phyloP scores from a whole-genome alignment of 2,329 filamentous ascomycete species.

The Ophiostoma montium region DNA sequence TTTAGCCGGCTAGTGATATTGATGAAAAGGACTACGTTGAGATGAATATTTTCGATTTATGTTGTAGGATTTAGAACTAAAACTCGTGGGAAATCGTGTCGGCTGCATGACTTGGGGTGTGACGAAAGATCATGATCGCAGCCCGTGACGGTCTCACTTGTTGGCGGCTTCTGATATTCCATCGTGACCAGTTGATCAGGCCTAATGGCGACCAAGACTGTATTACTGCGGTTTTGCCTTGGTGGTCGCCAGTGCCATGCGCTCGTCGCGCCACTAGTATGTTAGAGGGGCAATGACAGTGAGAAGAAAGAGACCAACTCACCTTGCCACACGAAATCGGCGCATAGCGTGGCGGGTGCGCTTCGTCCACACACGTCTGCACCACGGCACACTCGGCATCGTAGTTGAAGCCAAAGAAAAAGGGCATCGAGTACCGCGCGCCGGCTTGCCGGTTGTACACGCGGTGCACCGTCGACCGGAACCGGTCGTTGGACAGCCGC shows the following conservation, averaged over 20 bases:
- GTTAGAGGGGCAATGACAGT: neutral
- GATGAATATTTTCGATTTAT: too few relatives aligned
- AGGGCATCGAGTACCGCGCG: constrained; percentile 13
- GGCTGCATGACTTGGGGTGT: too few relatives aligned
- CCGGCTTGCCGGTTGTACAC: constrained; percentile 10
- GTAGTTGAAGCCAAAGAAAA: constrained; percentile 27
- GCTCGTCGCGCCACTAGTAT: constrained; percentile 12
- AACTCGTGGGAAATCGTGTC: too few relatives aligned
- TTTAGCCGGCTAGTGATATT: too few relatives aligned
- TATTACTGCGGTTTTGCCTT: too few relatives aligned
- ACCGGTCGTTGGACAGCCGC: constrained; percentile 13
- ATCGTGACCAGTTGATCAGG: too few relatives aligned
- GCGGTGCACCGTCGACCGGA: constrained; percentile 14
- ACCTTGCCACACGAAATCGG: constrained; percentile 27
- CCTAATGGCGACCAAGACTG: too few relatives aligned
- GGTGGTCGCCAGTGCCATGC: constrained; percentile 8
- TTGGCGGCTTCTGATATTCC: too few relatives aligned
- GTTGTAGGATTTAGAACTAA: too few relatives aligned
- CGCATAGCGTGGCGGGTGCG: constrained; percentile 27
- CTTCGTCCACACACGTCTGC: constrained; percentile 25
- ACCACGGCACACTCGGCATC: constrained; percentile 29
- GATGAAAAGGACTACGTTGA: too few relatives aligned
- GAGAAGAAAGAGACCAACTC: neutral
- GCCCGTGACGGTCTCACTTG: too few relatives aligned
- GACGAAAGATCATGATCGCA: too few relatives aligned